Conservation (phyloP, 2,329 filamentous ascomycete species). For the Xylaria sp. region DNA sequence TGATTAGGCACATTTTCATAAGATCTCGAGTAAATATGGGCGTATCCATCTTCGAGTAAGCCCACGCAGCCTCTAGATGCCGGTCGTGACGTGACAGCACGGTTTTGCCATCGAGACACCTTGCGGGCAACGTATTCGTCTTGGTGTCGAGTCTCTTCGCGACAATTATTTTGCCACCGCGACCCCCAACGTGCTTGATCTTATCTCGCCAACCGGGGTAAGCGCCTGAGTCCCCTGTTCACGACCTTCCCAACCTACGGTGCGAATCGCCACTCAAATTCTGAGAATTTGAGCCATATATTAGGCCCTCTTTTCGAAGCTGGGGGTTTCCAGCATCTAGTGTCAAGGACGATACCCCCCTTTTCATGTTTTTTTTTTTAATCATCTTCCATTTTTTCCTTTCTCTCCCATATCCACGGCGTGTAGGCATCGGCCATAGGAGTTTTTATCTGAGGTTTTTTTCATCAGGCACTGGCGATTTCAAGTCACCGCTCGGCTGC, state of each 20-base stretch:
- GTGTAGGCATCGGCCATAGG: conserved; percentile 19
- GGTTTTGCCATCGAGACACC: too few species aligned
- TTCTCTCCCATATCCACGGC: conserved; percentile 7
- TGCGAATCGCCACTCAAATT: conserved; percentile 3
- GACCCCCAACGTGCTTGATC: too few species aligned
- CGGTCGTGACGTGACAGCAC: background rate
- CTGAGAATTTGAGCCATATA: conserved; percentile 1
- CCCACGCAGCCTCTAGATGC: background rate
- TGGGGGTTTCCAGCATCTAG: conserved; percentile 19
- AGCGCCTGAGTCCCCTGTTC: background rate
- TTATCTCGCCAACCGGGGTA: too few species aligned
- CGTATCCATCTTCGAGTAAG: background rate
- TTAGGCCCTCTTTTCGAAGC: conserved; percentile 10
- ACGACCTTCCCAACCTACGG: background rate
- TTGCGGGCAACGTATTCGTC: too few species aligned
- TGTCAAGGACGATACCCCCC: conserved; percentile 27
- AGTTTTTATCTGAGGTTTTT: conserved; percentile 13
- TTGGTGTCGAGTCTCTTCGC: too few species aligned
- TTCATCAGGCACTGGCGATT: background rate
- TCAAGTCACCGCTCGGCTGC: background rate
- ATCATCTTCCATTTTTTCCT: background rate
- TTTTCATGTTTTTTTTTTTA: background rate
- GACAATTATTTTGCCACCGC: too few species aligned
- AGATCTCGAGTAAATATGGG: background rate
- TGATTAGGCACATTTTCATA: background rate